Evolutionary conservation across 441 rosid genomes (phyloP).

Genomic region (Sinapis alba): DNA sequence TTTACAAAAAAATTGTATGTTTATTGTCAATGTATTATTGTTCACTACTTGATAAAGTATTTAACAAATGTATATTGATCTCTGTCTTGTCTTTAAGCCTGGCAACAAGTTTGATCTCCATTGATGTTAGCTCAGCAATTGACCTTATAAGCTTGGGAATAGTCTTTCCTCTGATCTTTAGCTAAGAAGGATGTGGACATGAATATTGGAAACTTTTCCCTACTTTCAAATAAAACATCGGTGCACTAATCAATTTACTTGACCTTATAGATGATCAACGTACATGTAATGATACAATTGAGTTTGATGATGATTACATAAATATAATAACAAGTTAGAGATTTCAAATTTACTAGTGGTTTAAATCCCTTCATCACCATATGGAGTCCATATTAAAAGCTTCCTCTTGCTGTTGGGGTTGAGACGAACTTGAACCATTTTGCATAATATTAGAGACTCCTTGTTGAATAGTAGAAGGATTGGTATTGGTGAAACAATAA

Average conservation of each 20-base stretch:
- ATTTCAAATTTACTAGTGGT: constrained; percentile 6
- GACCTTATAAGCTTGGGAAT: not conserved
- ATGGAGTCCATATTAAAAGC: constrained; percentile 77
- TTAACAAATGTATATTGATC: not conserved
- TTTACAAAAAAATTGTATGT: constrained; percentile 14
- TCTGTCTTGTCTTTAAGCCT: not conserved
- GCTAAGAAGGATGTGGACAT: not conserved
- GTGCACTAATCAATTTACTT: constrained; percentile 24
- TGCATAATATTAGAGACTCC: constrained; percentile 48
- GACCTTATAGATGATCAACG: constrained; percentile 9
- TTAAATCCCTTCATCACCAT: constrained; percentile 48
- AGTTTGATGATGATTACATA: constrained; percentile 7
- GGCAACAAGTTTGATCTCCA: constrained; percentile 4
- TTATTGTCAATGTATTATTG: constrained; percentile 25
- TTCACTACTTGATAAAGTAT: constrained; percentile 2
- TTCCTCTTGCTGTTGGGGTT: constrained; percentile 53
- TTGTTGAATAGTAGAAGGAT: constrained; percentile 39
- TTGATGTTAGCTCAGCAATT: not conserved
- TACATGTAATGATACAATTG: constrained; percentile 28
- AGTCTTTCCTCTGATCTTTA: not conserved
- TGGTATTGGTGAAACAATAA: constrained; percentile 41
- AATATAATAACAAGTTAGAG: constrained; percentile 1
- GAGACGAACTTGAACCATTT: constrained; percentile 61
- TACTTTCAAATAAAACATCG: constrained; percentile 8
- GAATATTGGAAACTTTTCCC: constrained; percentile 12